Evolutionary conservation across 495 filamentous ascomycete species (phyloP).

Genomic region (Acidomyces sp.): DNA sequence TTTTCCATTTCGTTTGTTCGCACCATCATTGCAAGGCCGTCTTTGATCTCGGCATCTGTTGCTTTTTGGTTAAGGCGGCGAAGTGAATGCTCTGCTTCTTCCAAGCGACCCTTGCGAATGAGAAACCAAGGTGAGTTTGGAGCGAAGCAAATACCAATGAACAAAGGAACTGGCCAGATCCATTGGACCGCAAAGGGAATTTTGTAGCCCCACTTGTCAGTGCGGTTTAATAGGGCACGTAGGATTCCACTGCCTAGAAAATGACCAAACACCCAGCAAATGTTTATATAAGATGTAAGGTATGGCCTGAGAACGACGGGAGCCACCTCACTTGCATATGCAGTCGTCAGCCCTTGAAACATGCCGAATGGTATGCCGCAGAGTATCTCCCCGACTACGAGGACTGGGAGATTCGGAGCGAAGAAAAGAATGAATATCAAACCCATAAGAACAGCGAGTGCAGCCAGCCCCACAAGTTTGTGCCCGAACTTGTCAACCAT

Average conservation of each 20-base stretch:
- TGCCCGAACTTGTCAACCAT: constrained; percentile 21
- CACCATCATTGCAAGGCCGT: constrained; percentile 25
- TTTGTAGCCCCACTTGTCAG: constrained; percentile 27
- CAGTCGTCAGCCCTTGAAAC: constrained; percentile 24
- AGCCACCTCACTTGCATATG: constrained; percentile 35
- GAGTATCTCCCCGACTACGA: constrained; percentile 26
- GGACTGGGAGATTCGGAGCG: constrained; percentile 25
- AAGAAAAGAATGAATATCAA: constrained; percentile 41
- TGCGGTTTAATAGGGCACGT: constrained; percentile 12
- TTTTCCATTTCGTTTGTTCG: constrained; percentile 26
- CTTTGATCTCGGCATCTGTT: constrained; percentile 15
- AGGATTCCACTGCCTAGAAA: constrained; percentile 39
- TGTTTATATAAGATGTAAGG: constrained; percentile 30
- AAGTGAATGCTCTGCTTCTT: constrained; percentile 8
- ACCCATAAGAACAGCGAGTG: constrained; percentile 19
- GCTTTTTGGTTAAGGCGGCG: constrained; percentile 1
- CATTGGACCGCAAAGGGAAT: constrained; percentile 30
- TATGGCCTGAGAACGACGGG: constrained; percentile 11
- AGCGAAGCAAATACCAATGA: constrained; percentile 24
- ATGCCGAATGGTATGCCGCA: constrained; percentile 22
- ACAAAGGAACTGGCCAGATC: constrained; percentile 29
- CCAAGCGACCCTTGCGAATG: constrained; percentile 11
- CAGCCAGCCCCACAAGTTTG: constrained; percentile 22
- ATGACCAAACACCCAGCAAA: constrained; percentile 39
- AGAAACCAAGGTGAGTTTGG: constrained; percentile 26